Base-by-base conservation (phyloP, 768 basidiomycete species). In the Macrolepiota dolichaula region DNA sequence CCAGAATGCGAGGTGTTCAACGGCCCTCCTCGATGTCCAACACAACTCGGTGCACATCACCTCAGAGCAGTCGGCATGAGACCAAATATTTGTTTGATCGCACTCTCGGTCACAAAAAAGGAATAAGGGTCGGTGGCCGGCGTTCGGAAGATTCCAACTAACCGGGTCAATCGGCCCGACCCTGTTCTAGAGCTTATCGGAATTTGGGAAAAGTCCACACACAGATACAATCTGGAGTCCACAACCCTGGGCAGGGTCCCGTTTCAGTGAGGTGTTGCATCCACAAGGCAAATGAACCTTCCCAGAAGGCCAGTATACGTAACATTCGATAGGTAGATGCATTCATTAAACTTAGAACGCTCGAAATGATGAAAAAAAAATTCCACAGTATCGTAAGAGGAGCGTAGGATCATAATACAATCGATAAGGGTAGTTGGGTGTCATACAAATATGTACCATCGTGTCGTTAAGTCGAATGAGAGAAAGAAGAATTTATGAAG, bases 41-140 rank as follows among this genome's bases (percentile, higher is more conserved):
- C 32, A 32, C 29, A 19, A 49, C 12, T 12, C 35, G 15, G 24
- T 19, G 15, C 50, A 12, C 32, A 15, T 47, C 47, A 24, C 1
- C 29, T 42, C 15, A 29, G 22, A 12, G 29, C 17, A 35, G 29
- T 32, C 29, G n/a, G 29, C 55, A 36, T 19, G 54, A 44, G 37
- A 35, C 57, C 57, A 57, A 57, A 57, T 57, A 57, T 57, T 57
- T 57, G 36, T 5, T 25, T 57, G 44, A 50, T 60, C 51, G 37
- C 44, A 25, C 3, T 42, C 36, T 50, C 47, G 42, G 42, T 17
- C 4, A 35, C 51, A 36, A 53, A 60, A 53, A 53, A 51, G 42
- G 51, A 60, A 42, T 19, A 53, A 40, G 52, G 59, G 38, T 53
- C 22, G 57, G 49, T 50, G 37, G 40, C 4, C 42, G 10, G 32